phyloP scores from a whole-genome alignment of 2,329 filamentous ascomycete genomes.

The Fusarium sp. region DNA sequence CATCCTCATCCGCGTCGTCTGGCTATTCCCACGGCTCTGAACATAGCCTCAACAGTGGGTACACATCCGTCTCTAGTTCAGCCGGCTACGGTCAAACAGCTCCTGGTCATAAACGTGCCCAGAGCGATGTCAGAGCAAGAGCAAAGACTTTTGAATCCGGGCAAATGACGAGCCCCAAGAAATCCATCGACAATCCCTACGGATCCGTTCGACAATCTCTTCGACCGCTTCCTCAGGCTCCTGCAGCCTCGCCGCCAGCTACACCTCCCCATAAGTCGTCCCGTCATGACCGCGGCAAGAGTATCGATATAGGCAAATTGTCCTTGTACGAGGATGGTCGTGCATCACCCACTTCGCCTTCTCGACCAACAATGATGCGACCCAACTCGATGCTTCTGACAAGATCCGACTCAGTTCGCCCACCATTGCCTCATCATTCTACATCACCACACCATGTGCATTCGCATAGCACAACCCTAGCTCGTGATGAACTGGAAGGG shows the following conservation, averaged over 20 bases:
- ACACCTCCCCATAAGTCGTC: slow-evolving; percentile 51
- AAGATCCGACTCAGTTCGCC: slow-evolving; percentile 65
- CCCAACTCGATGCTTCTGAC: slow-evolving; percentile 73
- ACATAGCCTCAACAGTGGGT: slow-evolving; percentile 69
- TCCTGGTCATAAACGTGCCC: slow-evolving; percentile 76
- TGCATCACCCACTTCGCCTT: slow-evolving; percentile 56
- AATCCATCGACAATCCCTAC: slow-evolving; percentile 73
- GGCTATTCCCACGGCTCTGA: slow-evolving; percentile 72
- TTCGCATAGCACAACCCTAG: slow-evolving; percentile 58
- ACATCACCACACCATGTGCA: slow-evolving; percentile 45
- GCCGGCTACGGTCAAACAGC: slow-evolving; percentile 57
- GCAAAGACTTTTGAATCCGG: slow-evolving; percentile 61
- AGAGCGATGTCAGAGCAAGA: slow-evolving; percentile 74
- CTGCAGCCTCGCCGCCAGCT: slow-evolving; percentile 58
- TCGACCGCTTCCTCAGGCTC: slow-evolving; percentile 77
- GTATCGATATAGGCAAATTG: slow-evolving; percentile 70
- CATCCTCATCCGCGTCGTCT: slow-evolving; percentile 78
- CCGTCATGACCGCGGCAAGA: slow-evolving; percentile 70
- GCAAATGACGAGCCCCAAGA: slow-evolving; percentile 57
- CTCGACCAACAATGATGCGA: slow-evolving; percentile 57
- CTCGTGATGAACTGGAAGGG: slow-evolving; percentile 79
- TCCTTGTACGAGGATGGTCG: slow-evolving; percentile 60
- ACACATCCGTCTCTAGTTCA: slow-evolving; percentile 75
- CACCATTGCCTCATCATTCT: slow-evolving; percentile 48
- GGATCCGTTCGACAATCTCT: slow-evolving; percentile 80